Base-by-base conservation (phyloP, 192 early-diverging fungal species). In the Mortierella hygrophila region DNA sequence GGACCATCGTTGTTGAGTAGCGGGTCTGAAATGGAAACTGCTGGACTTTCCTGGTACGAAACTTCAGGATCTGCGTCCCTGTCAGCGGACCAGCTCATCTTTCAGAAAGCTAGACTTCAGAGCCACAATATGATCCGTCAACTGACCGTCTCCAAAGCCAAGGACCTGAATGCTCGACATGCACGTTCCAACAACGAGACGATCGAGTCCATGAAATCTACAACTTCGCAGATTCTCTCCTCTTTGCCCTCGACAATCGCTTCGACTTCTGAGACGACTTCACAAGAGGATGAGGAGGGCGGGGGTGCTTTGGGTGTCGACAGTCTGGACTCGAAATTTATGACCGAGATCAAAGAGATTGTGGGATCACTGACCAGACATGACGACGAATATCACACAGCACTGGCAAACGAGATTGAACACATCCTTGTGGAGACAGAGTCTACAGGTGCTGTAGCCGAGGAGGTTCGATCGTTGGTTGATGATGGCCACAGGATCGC, bases 51-150 rank as follows among this genome's bases (percentile, higher is more conserved):
- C 40, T 80, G 79, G 79, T 46, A 63, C 9, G 74, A 81, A 57
- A 20, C 57, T 0, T 20, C 74, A 15, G 38, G 73, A 11, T 47
- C 63, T 21, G 20, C 37, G 7, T 70, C 68, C 21, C 7, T 73
- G 26, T 75, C 80, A 10, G 20, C 74, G 3, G 80, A 81, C 4
- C 80, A 70, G 40, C 68, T 55, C 47, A 70, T 75, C 6, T 44
- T 81, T 38, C 73, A 70, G 38, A 7, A 57, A 9, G 74, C 47
- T 10, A 42, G 52, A 57, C 13, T 55, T 29, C 73, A 81, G 37
- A 44, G 47, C 15, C 49, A 70, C 1, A 55, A 70, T 23, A 26
- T 57, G 3, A 29, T 55, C 20, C 80, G 49, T 3, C 60, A 57
- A 1, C 52, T 55, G 13, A 35, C 74, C 4, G 7, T 81, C 21